Conservation (phyloP, 1,284 basidiomycete genomes). For the Malassezia nana region DNA sequence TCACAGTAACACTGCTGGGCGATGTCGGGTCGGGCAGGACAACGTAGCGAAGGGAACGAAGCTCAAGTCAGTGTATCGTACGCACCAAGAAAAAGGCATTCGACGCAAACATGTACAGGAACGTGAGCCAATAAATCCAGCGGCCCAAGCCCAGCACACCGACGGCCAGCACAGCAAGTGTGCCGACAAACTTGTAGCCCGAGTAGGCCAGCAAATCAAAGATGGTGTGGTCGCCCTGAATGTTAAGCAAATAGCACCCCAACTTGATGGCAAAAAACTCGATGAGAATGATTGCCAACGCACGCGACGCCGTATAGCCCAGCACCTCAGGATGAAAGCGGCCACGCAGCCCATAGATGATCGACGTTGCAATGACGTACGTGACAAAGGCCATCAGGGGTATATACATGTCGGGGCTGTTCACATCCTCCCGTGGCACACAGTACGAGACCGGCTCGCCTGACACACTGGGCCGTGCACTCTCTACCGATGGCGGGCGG, state of each 20-base stretch:
- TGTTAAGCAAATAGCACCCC: conserved; percentile 80
- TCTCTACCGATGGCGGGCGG: conserved; percentile 5
- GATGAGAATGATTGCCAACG: conserved; percentile 49
- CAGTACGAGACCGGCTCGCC: conserved; percentile 54
- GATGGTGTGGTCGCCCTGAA: conserved; percentile 61
- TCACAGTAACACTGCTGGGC: conserved; percentile 58
- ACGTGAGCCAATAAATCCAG: conserved; percentile 61
- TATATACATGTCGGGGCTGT: conserved; percentile 92
- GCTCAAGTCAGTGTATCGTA: conserved; percentile 51
- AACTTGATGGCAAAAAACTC: conserved; percentile 82
- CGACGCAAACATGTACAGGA: conserved; percentile 73
- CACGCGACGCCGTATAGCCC: conserved; percentile 73
- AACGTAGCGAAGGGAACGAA: conserved; percentile 80
- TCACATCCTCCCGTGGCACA: conserved; percentile 84
- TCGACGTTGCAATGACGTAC: conserved; percentile 72
- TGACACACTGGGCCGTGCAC: neutral
- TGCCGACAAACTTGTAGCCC: conserved; percentile 85
- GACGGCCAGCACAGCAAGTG: conserved; percentile 35
- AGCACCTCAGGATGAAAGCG: conserved; percentile 83
- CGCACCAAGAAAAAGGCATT: conserved; percentile 84
- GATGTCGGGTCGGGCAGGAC: conserved; percentile 61
- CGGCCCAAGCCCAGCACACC: conserved; percentile 49
- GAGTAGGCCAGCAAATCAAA: conserved; percentile 61
- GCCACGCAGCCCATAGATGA: conserved; percentile 71
- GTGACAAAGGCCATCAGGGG: conserved; percentile 95